Conservation (phyloP, 495 filamentous ascomycete genomes). For the Cercophora newfieldiana region DNA sequence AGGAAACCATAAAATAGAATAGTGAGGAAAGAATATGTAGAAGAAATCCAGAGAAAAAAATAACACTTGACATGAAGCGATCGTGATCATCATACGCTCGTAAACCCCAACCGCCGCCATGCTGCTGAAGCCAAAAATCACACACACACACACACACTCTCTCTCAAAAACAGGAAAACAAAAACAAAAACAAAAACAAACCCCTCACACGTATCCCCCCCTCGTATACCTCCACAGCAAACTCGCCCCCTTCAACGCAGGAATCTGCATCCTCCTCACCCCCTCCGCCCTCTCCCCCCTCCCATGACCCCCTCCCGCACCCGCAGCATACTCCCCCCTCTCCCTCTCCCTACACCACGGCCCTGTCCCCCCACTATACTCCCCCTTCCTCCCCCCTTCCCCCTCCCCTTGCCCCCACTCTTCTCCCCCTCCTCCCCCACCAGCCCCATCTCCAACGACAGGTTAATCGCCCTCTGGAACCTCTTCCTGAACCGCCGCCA, state of each 20-base stretch:
- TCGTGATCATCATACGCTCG: constrained; percentile 12
- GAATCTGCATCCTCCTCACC: constrained; percentile 22
- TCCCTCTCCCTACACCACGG: background rate
- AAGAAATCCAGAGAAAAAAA: background rate
- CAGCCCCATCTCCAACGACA: constrained; percentile 28
- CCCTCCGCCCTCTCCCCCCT: background rate
- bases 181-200: background rate
- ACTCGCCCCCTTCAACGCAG: constrained; percentile 35
- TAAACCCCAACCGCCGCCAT: background rate
- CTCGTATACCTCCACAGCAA: constrained; percentile 39
- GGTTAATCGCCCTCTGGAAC: constrained; percentile 35
- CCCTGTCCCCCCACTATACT: background rate
- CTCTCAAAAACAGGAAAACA: background rate
- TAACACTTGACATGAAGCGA: constrained; percentile 1
- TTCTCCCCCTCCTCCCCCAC: constrained; percentile 7
- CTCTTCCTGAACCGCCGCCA: constrained; percentile 40
- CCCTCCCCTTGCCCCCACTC: background rate
- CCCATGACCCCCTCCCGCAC: background rate
- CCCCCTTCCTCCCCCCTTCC: background rate
- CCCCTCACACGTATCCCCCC: constrained; percentile 27
- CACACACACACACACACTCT: background rate
- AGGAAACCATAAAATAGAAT: background rate
- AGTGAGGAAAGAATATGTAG: no score
- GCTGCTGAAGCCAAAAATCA: background rate
- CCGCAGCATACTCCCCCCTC: background rate